Conservation (phyloP, 495 filamentous ascomycete genomes). For the Mytilinidion resinicola region DNA sequence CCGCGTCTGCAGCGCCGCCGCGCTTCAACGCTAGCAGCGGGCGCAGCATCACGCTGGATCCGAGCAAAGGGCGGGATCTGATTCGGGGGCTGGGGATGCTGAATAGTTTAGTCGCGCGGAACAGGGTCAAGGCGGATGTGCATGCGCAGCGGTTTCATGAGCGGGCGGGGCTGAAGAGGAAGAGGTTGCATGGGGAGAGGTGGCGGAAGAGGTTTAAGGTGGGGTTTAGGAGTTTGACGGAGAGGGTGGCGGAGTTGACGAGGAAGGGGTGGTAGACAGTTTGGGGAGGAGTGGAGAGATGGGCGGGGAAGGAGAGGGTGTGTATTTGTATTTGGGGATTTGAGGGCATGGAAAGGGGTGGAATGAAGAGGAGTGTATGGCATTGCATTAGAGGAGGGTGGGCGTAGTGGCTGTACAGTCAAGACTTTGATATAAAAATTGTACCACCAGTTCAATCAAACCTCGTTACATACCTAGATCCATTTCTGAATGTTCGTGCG, state of each 20-base stretch:
- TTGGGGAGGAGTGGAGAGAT: no score
- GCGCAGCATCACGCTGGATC: constrained; percentile 49
- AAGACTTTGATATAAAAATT: no score
- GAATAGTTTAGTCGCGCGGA: constrained; percentile 42
- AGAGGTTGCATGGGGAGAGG: constrained; percentile 59
- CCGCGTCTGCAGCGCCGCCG: constrained; percentile 17
- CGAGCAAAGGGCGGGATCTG: constrained; percentile 44
- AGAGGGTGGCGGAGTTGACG: constrained; percentile 58
- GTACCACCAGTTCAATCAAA: no score
- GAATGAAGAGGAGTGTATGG: no score
- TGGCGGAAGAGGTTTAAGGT: constrained; percentile 60
- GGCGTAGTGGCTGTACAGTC: no score
- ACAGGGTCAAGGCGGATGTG: constrained; percentile 48
- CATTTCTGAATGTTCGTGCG: no score
- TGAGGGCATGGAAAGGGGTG: no score
- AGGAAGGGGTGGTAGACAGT: constrained; percentile 60
- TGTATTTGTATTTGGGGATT: no score
- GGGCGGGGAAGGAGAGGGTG: no score
- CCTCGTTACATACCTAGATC: no score
- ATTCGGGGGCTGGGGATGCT: constrained; percentile 49
- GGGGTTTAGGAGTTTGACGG: constrained; percentile 55
- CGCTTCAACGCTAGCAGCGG: constrained; percentile 41
- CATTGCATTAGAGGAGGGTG: no score
- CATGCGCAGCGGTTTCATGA: constrained; percentile 60
- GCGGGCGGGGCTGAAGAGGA: constrained; percentile 64